phyloP scores from a whole-genome alignment of 805 yeast genomes.

The Cyberlindnera japonica region DNA sequence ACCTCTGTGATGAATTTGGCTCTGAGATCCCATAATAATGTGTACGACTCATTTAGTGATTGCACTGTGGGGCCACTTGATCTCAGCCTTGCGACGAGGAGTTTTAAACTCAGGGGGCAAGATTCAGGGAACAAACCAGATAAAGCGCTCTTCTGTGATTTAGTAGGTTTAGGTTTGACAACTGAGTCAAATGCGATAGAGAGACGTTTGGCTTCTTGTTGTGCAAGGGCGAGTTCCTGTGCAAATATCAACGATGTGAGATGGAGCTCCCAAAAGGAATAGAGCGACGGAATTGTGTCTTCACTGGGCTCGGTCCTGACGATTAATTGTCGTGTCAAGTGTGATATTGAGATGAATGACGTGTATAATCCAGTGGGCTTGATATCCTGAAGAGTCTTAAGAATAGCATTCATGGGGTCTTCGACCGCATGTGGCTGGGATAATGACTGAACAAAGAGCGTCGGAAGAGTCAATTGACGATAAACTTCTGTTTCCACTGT shows the following conservation, averaged over 20 bases:
- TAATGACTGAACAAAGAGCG: constrained; percentile 14
- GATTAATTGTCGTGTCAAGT: constrained; percentile 10
- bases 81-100: constrained; percentile 24
- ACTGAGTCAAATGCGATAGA: constrained; percentile 20
- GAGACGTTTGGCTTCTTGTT: constrained; percentile 25
- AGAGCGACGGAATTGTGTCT: constrained; percentile 1
- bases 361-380: constrained; percentile 6
- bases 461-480: constrained; percentile 6
- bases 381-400: constrained; percentile 2
- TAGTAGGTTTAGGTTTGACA: constrained; percentile 2
- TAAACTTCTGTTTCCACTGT: background rate
- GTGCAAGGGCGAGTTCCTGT: constrained; percentile 24
- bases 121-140: constrained; percentile 14
- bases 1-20: background rate
- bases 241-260: constrained; percentile 20
- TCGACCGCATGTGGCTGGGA: constrained; percentile 4
- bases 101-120: constrained; percentile 21
- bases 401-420: constrained; percentile 3
- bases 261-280: constrained; percentile 26
- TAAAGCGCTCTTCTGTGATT: background rate
- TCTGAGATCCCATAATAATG: constrained; percentile 18
- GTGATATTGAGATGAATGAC: constrained; percentile 12
- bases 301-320: background rate
- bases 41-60: constrained; percentile 15
- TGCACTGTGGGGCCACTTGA: constrained; percentile 22